phyloP scores from a whole-genome alignment of 106 monocot species.

The Agapanthus africanus region DNA sequence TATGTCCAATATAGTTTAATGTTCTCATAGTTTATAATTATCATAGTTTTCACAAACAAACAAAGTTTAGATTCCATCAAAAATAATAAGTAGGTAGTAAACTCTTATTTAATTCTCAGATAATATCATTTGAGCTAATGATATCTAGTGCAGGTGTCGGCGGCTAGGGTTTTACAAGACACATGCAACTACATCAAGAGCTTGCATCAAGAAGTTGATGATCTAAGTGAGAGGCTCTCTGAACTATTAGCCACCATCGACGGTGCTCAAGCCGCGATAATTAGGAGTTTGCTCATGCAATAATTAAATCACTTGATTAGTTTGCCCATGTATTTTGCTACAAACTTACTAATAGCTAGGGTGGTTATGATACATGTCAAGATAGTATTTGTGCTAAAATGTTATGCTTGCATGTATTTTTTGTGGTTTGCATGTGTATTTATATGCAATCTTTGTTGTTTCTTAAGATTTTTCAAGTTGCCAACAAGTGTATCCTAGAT shows the following conservation, averaged over 20 bases:
- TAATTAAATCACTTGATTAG: not conserved
- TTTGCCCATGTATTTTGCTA: not conserved
- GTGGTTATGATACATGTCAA: not conserved
- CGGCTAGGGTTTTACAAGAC: slow-evolving; percentile 29
- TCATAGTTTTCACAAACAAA: too few relatives aligned
- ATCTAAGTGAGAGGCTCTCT: slow-evolving; percentile 50
- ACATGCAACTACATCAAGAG: too few relatives aligned
- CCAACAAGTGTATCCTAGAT: not conserved
- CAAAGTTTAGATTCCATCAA: too few relatives aligned
- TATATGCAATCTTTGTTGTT: not conserved
- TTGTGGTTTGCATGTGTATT: not conserved
- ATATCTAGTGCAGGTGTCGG: slow-evolving; percentile 25
- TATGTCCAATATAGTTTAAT: too few relatives aligned
- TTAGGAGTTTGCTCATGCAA: slow-evolving; percentile 41
- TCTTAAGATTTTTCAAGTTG: not conserved
- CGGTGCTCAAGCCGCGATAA: slow-evolving; percentile 45
- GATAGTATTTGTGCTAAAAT: not conserved
- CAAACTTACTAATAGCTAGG: not conserved
- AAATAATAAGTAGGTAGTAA: too few relatives aligned
- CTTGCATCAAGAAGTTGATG: slow-evolving; percentile 45
- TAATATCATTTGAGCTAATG: not conserved
- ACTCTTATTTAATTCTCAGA: not conserved
- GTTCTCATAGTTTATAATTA: too few relatives aligned
- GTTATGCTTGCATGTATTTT: too few relatives aligned
- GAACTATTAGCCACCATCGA: slow-evolving; percentile 39